A percentile compares a stretch with the other conserved stretches of the same genome.
phyloP scores from a whole-genome alignment of 345 rosid species.

The Stellera chamaejasme region DNA sequence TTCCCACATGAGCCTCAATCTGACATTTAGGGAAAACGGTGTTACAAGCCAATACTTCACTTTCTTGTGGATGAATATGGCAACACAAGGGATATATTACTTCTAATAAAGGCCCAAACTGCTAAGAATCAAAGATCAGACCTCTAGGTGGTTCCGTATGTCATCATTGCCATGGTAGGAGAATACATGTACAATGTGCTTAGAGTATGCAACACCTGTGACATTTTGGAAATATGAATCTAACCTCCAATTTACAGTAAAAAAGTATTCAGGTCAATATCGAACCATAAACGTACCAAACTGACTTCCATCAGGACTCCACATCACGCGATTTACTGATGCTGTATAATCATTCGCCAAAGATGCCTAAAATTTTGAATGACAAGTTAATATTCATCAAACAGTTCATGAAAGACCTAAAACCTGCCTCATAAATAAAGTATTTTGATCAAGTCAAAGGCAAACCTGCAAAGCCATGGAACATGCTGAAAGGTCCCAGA shows the following conservation, averaged over 20 bases:
- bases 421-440: constrained; percentile 8
- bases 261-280: constrained; percentile 5
- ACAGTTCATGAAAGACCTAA: constrained; percentile 1
- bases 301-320: constrained; percentile 84
- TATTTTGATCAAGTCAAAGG: constrained; percentile 8
- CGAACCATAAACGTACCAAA: constrained; percentile 42
- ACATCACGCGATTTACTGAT: constrained; percentile 69
- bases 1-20: constrained; percentile 90
- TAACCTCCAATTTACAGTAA: constrained; percentile 2
- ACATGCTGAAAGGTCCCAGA: constrained; percentile 51
- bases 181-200: constrained; percentile 69
- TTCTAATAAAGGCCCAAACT: constrained; percentile 1
- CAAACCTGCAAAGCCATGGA: constrained; percentile 62
- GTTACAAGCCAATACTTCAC: constrained; percentile 2
- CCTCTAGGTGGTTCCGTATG: constrained; percentile 64
- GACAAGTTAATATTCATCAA: constrained; percentile 9
- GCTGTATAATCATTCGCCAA: constrained; percentile 45
- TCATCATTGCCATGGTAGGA: constrained; percentile 59
- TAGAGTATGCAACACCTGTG: constrained; percentile 87
- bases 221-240: constrained; percentile 11
- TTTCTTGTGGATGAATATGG: not conserved
- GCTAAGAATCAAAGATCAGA: constrained; percentile 22
- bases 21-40: constrained; percentile 16
- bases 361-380: constrained; percentile 36
- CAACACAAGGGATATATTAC: not conserved